A percentile compares a stretch with the other conserved stretches of the same genome.
phyloP scores from a whole-genome alignment of 768 basidiomycete genomes.

The Suillus spraguei region DNA sequence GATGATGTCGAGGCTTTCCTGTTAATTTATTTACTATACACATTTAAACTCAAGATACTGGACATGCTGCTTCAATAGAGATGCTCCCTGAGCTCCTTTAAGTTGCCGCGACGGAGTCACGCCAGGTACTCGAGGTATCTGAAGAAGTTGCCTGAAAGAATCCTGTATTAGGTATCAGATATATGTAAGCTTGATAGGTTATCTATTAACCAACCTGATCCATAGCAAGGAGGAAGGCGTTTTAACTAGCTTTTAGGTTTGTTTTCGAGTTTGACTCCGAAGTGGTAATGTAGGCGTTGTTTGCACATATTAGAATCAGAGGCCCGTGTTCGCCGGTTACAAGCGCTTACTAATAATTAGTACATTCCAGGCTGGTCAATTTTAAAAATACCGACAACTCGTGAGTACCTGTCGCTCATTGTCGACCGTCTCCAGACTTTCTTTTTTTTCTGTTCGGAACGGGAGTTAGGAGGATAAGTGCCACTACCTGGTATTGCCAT shows the following conservation, averaged over 20 bases:
- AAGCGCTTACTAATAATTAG: slow-evolving; percentile 3
- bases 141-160: slow-evolving; percentile 57
- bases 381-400: slow-evolving; percentile 5
- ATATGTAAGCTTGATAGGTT: background rate
- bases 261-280: background rate
- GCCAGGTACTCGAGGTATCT: slow-evolving; percentile 32
- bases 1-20: slow-evolving; percentile 54
- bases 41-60: slow-evolving; percentile 1
- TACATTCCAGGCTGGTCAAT: no score
- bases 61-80: slow-evolving; percentile 3
- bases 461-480: slow-evolving; percentile 7
- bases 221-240: slow-evolving; percentile 16
- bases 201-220: slow-evolving; percentile 26
- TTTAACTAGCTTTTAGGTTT: background rate
- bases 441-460: background rate
- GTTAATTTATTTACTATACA: background rate
- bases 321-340: slow-evolving; percentile 14
- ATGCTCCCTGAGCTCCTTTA: slow-evolving; percentile 6
- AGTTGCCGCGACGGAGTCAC: slow-evolving; percentile 2
- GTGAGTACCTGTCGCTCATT: slow-evolving; percentile 5
- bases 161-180: slow-evolving; percentile 41
- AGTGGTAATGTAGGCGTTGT: slow-evolving; percentile 22
- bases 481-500: slow-evolving; percentile 8
- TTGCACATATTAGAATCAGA: slow-evolving; percentile 31
- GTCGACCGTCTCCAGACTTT: background rate